Evolutionary conservation across 2,329 filamentous ascomycete genomes (phyloP).

Genomic region (Colletotrichum trifolii): DNA sequence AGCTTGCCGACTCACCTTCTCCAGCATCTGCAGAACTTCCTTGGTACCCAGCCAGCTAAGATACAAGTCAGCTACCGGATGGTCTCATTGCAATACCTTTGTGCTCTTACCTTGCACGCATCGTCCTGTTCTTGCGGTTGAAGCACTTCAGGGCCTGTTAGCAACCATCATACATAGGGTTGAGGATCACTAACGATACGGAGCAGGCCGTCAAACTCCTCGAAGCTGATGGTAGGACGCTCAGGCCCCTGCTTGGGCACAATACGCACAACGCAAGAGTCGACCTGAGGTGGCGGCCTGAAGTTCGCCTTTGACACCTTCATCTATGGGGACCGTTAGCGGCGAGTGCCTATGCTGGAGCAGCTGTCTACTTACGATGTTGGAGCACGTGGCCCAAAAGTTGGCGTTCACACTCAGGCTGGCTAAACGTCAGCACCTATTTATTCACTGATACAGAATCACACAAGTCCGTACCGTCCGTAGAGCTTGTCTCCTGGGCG

Average conservation of each 20-base stretch:
- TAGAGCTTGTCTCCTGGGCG: constrained; percentile 61
- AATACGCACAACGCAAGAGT: constrained; percentile 89
- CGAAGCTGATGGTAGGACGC: constrained; percentile 88
- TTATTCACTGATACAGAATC: constrained; percentile 32
- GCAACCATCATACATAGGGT: not conserved
- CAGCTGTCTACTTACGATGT: constrained; percentile 23
- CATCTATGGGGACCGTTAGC: constrained; percentile 27
- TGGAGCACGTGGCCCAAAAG: constrained; percentile 38
- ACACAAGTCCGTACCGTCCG: constrained; percentile 68
- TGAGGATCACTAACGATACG: constrained; percentile 67
- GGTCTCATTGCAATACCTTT: not conserved
- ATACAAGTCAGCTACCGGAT: not conserved
- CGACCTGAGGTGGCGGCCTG: constrained; percentile 91
- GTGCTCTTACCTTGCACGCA: constrained; percentile 65
- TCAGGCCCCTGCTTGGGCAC: constrained; percentile 83
- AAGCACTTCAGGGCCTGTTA: constrained; percentile 45
- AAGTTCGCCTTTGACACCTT: constrained; percentile 72
- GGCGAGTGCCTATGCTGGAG: not conserved
- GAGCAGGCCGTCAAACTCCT: constrained; percentile 93
- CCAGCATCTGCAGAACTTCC: constrained; percentile 84
- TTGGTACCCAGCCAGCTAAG: constrained; percentile 79
- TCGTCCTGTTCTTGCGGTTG: constrained; percentile 87
- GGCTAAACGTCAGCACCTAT: not conserved
- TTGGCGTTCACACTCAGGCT: constrained; percentile 39
- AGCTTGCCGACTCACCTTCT: constrained; percentile 52